Base-by-base conservation (phyloP, 352 stramenopile species). In the Phytopythium vexans region DNA sequence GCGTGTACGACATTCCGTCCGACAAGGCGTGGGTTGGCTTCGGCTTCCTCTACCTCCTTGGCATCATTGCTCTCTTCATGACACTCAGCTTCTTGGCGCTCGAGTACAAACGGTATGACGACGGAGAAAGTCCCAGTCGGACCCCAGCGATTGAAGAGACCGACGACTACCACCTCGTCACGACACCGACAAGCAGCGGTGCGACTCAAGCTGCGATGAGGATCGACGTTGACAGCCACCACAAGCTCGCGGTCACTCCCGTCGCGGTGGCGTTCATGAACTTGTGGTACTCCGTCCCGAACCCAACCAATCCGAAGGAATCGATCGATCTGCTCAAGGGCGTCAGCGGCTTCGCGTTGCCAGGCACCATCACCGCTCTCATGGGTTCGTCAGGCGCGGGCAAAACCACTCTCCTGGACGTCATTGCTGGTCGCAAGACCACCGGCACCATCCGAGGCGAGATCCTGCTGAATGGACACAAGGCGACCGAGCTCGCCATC, bases 341-440 rank as follows among this genome's bases (percentile, higher is more conserved):
- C 6, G 56, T 84, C 39, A 60, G 34, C 8, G 72, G 68, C 5
- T 58, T 59, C 36, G 60, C 63, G 2, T n/a, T 36, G 16, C 72
- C 72, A 2, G 70, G 72, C 2, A 52, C 68, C 32, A 74, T 96
- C 57, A 96, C 81, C 32, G 88, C 83, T 16, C 64, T 97, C 2
- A 92, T 94, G 77, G 86, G 85, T 12, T 76, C 61, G 8, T 77
- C 54, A 37, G 45, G 45, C 11, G 45, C 45, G 14, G 45, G 45
- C 33, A 51, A 51, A 34, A 51, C 45, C 11, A 49, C 43, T 8
- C 43, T 49, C 27, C 35, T 49, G 43, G 43, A 49, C 21, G 43
- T 49, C 10, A 51, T 51, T 78, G 49, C 49, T 6, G 31, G 39
- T 8, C 49, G 49, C 8, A 56, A 56, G 40, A 56, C 49, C 1